A percentile compares a stretch with the other conserved stretches of the same genome.
Evolutionary conservation across 164 flowering plant genomes (phyloP).

Genomic region (Cinnamomum chago): DNA sequence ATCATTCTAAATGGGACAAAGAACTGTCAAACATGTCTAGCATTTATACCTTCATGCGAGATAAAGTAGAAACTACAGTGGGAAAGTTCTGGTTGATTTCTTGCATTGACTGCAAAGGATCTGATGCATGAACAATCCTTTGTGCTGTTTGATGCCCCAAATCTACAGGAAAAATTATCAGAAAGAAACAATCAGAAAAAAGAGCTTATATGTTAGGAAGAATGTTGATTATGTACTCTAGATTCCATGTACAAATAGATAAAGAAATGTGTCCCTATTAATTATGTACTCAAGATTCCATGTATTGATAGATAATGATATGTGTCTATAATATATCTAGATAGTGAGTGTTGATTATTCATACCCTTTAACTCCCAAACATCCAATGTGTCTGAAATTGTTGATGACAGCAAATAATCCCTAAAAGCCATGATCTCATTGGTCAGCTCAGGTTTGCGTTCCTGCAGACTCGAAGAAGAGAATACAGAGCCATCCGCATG

Average conservation of each 20-base stretch:
- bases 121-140: constrained; percentile 89
- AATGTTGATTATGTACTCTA: neutral
- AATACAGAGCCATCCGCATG: constrained; percentile 1
- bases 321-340: neutral
- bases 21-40: neutral
- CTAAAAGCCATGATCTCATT: constrained; percentile 87
- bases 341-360: neutral
- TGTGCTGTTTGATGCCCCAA: constrained; percentile 98
- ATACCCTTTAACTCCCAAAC: constrained; percentile 97
- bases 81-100: constrained; percentile 97
- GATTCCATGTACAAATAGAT: neutral
- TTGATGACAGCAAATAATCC: constrained; percentile 81
- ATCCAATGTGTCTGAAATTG: constrained; percentile 85
- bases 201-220: neutral
- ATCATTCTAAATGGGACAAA: neutral
- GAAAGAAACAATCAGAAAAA: constrained; percentile 3
- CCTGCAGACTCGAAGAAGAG: constrained; percentile 38
- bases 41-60: constrained; percentile 84
- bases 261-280: no score
- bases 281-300: neutral
- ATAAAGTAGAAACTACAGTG: constrained; percentile 87
- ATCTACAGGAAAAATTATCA: constrained; percentile 44
- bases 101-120: constrained; percentile 94
- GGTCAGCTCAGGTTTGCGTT: constrained; percentile 77
- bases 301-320: no score